phyloP scores from a whole-genome alignment of 768 basidiomycete genomes.

The Boletus patriciae region DNA sequence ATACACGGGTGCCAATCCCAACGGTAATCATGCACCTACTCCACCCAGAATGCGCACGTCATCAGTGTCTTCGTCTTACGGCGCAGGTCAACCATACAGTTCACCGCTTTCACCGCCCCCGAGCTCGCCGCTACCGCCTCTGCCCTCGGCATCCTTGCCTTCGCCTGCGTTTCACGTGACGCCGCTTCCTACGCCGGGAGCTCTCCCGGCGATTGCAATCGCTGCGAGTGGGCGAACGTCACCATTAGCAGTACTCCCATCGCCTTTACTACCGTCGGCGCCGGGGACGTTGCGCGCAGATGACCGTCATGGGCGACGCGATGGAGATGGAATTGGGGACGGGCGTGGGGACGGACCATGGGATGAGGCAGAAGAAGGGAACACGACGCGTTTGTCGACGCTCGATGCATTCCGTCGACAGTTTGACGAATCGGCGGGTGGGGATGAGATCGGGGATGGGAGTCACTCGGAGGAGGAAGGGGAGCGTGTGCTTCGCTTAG shows the following conservation, averaged over 20 bases:
- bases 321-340: neutral
- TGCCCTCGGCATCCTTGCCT: constrained; percentile 16
- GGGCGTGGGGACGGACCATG: neutral
- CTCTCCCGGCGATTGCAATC: neutral
- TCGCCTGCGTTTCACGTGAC: constrained; percentile 8
- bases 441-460: neutral
- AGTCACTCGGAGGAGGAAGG: constrained; percentile 9
- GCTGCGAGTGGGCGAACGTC: constrained; percentile 20
- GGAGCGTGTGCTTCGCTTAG: neutral
- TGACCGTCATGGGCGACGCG: neutral
- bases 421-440: constrained; percentile 13
- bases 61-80: neutral
- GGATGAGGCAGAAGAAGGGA: constrained; percentile 16
- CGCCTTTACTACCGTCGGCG: constrained; percentile 12
- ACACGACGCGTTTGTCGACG: constrained; percentile 26
- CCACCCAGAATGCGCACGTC: constrained; percentile 12
- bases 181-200: neutral
- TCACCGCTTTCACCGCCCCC: constrained; percentile 27
- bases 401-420: constrained; percentile 27
- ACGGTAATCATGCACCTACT: neutral
- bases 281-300: neutral
- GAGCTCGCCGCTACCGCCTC: constrained; percentile 21
- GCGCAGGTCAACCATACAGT: neutral
- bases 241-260: constrained; percentile 13
- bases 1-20: neutral